Evolutionary conservation across 1,284 basidiomycete genomes (phyloP), one percentile per base, ranked within the genome.

Genomic region (Athelia psychrophila): DNA sequence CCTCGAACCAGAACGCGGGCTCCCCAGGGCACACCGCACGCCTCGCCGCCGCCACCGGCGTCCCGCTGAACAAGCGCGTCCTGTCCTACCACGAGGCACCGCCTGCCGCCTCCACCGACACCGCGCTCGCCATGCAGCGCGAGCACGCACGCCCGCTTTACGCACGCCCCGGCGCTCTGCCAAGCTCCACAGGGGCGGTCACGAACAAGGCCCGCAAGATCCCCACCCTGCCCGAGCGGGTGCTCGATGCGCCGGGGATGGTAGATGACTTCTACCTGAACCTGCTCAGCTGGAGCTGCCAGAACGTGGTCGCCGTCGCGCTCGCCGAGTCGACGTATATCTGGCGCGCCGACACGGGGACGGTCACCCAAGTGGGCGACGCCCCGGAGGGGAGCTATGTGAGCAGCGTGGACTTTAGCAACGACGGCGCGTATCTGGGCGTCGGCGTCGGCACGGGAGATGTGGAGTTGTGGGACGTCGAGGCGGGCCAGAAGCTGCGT

Each of bases 261-360:
- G 81, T 91, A 4, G 94, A 98, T 60, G 97, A 99, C 70, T 99
- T 97, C 69, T 99, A 99, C 68, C 84, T 98, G 62, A 99, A 99
- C 67, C 77, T 99, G 32, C 72, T 98, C 51, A 83, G 88, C 42
- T 99, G 96, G 96, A 91, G 89, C 33, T 79, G 79, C 27, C 82
- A 83, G 53, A 98, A 99, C 69, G 75, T 88, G 30, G 83, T 98
- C 3, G 93, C 91, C 1, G 94, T 98, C 53, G 95, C 91, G 0
- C 80, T 98, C 3, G 89, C 85, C 25, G 83, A 87, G 42, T 78
- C 79, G 48, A 90, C 89, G 0, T 98, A 95, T 68, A 83, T 96
- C 50, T 99, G 96, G 97, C 89, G 86, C 58, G 95, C 95, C 0
- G 92, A 96, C 62, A 88, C 88, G 0, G 96, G 95, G 2, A 72